Percentiles rank a stretch among this genome's conserved stretches.
Evolutionary conservation across 306 rosid species (phyloP).

Genomic region (Prosopis cineraria): DNA sequence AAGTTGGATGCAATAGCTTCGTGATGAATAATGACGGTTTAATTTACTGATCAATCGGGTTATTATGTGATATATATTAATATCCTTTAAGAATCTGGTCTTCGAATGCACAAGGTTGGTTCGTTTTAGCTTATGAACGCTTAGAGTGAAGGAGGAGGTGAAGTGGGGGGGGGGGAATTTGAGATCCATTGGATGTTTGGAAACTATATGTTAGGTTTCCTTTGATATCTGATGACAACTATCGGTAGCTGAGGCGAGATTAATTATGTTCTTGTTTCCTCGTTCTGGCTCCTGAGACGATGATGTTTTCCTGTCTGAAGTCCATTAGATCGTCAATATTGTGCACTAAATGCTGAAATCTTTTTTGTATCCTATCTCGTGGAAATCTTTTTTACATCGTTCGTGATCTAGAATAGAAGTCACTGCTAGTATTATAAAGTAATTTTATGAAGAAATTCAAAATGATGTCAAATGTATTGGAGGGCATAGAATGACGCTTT

Average conservation of each 20-base stretch:
- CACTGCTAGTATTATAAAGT: not conserved
- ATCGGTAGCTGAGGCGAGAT: not conserved
- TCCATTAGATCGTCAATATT: not conserved
- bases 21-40: not conserved
- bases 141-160: not conserved
- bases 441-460: not conserved
- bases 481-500: constrained; percentile 4
- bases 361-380: not conserved
- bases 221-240: too few relatives aligned
- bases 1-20: not conserved
- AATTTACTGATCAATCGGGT: not conserved
- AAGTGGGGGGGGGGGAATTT: not conserved
- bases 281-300: not conserved
- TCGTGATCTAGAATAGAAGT: not conserved
- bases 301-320: not conserved
- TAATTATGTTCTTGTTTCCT: not conserved
- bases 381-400: not conserved
- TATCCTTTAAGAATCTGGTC: not conserved
- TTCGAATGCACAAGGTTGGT: not conserved
- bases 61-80: not conserved
- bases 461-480: not conserved
- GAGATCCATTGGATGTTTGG: not conserved
- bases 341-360: constrained; percentile 6
- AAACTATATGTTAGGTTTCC: not conserved
- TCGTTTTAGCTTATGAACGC: not conserved